Conservation (phyloP, 805 yeast genomes). For the Pichia pseudocactophila region DNA sequence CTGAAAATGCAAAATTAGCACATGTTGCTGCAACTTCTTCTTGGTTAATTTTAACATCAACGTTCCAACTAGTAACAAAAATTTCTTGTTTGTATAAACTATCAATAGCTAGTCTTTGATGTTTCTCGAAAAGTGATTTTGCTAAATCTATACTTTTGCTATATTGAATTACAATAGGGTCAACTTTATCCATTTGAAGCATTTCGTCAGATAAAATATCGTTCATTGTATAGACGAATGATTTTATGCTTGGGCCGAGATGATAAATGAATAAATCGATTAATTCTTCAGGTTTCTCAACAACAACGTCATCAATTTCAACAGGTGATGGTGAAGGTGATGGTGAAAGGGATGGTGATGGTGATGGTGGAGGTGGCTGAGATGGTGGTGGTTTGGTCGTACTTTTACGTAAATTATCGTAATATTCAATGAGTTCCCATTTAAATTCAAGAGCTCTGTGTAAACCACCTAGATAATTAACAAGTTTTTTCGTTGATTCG, state of each 20-base stretch:
- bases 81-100: slow-evolving; percentile 48
- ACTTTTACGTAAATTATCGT: slow-evolving; percentile 1
- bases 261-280: slow-evolving; percentile 59
- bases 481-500: slow-evolving; percentile 40
- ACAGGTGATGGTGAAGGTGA: slow-evolving; percentile 10
- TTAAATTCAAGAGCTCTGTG: slow-evolving; percentile 62
- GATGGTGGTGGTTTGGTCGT: too few relatives aligned
- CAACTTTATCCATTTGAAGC: slow-evolving; percentile 35
- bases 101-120: slow-evolving; percentile 49
- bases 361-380: too few relatives aligned
- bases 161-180: slow-evolving; percentile 34
- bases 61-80: slow-evolving; percentile 33
- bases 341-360: too few relatives aligned
- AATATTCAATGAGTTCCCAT: slow-evolving; percentile 35
- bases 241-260: slow-evolving; percentile 64
- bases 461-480: slow-evolving; percentile 57
- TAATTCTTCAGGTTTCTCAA: slow-evolving; percentile 33
- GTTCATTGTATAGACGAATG: slow-evolving; percentile 54
- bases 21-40: slow-evolving; percentile 81
- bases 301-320: slow-evolving; percentile 20
- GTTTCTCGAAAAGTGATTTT: slow-evolving; percentile 43
- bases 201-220: slow-evolving; percentile 54
- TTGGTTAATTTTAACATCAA: slow-evolving; percentile 44
- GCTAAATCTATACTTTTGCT: slow-evolving; percentile 42
- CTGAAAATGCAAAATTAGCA: slow-evolving; percentile 63